These are phyloP conservation scores for Phallus indusiatus DNA, from an alignment of 768 basidiomycete species.

Conservation along the genomic window DNA sequence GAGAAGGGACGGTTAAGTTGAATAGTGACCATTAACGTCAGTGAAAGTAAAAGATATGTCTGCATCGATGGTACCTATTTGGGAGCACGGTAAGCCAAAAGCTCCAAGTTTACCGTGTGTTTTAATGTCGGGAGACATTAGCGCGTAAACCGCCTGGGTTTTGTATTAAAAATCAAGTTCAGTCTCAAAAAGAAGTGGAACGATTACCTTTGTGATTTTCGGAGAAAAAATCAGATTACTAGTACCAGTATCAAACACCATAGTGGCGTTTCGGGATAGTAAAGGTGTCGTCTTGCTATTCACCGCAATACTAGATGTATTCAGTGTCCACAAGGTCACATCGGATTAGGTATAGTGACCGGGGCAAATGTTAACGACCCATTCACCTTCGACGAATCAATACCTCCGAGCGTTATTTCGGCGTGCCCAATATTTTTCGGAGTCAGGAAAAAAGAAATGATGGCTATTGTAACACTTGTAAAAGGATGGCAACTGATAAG, in stretches of 20 bases:
- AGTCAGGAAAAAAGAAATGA: slow-evolving; percentile 44
- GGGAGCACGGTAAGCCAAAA: slow-evolving; percentile 43
- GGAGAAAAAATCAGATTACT: slow-evolving; percentile 46
- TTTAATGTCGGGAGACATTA: slow-evolving; percentile 47
- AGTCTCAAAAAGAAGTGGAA: background rate
- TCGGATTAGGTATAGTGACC: slow-evolving; percentile 22
- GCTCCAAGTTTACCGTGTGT: slow-evolving; percentile 37
- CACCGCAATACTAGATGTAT: slow-evolving; percentile 37
- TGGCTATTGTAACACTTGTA: slow-evolving; percentile 11
- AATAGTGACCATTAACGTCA: slow-evolving; percentile 37
- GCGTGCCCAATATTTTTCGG: slow-evolving; percentile 38
- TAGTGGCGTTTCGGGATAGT: slow-evolving; percentile 27
- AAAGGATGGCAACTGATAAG: background rate
- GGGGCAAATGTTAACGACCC: slow-evolving; percentile 26
- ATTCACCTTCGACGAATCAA: slow-evolving; percentile 41
- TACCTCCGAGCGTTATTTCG: slow-evolving; percentile 45
- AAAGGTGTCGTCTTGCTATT: slow-evolving; percentile 41
- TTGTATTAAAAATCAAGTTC: background rate
- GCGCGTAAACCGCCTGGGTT: slow-evolving; percentile 41
- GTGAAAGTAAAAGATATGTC: slow-evolving; percentile 45
- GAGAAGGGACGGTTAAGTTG: slow-evolving; percentile 47
- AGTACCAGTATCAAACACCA: slow-evolving; percentile 53
- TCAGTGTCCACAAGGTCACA: slow-evolving; percentile 31
- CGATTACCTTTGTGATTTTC: slow-evolving; percentile 33
- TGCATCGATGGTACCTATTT: slow-evolving; percentile 38